Base-by-base conservation (phyloP, 1,284 basidiomycete genomes). In the Mycena sp. region DNA sequence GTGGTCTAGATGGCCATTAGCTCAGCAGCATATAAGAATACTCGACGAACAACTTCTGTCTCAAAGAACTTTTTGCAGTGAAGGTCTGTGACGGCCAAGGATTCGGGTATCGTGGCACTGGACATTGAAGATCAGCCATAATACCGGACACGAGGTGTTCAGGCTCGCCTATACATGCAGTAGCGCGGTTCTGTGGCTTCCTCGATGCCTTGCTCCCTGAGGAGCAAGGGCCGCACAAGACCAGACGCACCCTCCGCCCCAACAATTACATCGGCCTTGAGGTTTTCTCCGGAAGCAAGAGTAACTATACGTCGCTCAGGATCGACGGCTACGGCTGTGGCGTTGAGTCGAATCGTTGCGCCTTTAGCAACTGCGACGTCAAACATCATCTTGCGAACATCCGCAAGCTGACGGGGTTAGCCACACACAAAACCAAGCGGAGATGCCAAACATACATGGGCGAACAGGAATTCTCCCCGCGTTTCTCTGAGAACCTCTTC, bases 201-300 rank as follows among this genome's bases (percentile, higher is more conserved):
- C 11, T 25, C 30, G 21, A 46, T 46, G n/a, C 41, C 17, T 28
- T 59, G 28, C 30, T 59, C 57, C 12, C 17, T 19, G 3, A 59
- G 21, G 4, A 59, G 23, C 10, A 59, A 4, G 3, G n/a, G 48
- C 21, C 81, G 75, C 29, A 72, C 74, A 25, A 77, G 57, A 5
- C 80, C 83, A 41, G 67, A 68, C 14, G 76, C 73, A 10, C 89
- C 89, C 67, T 90, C 89, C 0, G 89, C 88, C 21, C 87, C 89
- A 41, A 91, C 74, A 49, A 91, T 79, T 17, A 90, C 78, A 68
- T 91, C 85, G 11, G 81, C 85, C 2, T 69, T 65, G 32, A 88
- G 58, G 14, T 73, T 73, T 53, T 83, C 79, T 6, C 87, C 87
- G 3, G 79, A 80, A 17, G 77, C 75, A 11, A 89, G 73, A 0